Percentiles rank a stretch among this genome's conserved stretches.
These are phyloP conservation scores for Aspergillus heteromorphus DNA, from an alignment of 495 filamentous ascomycete genomes.

Conservation along the genomic window DNA sequence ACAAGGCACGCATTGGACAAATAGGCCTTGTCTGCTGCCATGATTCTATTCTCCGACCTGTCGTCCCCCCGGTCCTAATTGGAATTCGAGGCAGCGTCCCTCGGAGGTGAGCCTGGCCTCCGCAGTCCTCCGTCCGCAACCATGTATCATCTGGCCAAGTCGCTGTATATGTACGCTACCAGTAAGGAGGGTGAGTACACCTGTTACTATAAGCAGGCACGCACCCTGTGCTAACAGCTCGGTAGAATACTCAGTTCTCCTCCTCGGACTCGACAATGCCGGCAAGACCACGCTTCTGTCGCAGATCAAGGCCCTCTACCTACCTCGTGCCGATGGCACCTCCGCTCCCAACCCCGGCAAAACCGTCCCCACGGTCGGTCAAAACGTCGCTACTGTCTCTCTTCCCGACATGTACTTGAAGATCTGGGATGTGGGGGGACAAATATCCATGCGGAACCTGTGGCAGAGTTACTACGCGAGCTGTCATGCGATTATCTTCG, in stretches of 20 bases:
- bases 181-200: constrained; percentile 75
- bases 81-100: constrained; percentile 1
- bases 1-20: neutral
- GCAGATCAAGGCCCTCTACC: constrained; percentile 84
- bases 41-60: constrained; percentile 13
- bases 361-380: constrained; percentile 94
- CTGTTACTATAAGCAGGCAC: neutral
- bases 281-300: constrained; percentile 98
- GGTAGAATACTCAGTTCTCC: constrained; percentile 91
- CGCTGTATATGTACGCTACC: constrained; percentile 86
- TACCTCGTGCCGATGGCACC: constrained; percentile 53
- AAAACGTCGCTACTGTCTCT: constrained; percentile 87
- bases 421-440: constrained; percentile 97
- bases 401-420: constrained; percentile 92
- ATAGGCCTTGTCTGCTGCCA: constrained; percentile 14
- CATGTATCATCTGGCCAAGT: constrained; percentile 98
- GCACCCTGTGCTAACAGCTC: neutral
- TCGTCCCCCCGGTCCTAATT: constrained; percentile 17
- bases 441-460: constrained; percentile 78
- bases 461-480: constrained; percentile 94
- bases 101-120: neutral
- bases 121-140: constrained; percentile 19
- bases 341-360: constrained; percentile 49
- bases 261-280: constrained; percentile 95
- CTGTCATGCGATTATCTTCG: constrained; percentile 95